Conservation (phyloP, 768 basidiomycete genomes). For the Boletus edulis region DNA sequence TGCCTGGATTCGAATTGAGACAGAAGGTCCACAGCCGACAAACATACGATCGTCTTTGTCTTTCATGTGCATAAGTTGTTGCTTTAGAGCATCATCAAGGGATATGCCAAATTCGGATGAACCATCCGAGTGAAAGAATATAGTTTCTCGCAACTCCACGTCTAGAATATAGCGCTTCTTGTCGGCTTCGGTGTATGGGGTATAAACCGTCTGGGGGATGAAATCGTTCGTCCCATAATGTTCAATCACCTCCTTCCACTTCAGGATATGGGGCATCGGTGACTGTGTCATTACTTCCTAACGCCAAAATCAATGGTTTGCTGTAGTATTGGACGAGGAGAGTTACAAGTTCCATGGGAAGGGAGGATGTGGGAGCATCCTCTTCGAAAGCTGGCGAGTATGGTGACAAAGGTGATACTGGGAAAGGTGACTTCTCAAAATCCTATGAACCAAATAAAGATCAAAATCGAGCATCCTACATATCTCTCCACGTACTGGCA, state of each 20-base stretch:
- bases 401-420: constrained; percentile 10
- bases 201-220: constrained; percentile 70
- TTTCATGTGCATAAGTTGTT: constrained; percentile 51
- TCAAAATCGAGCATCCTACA: not conserved
- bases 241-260: constrained; percentile 24
- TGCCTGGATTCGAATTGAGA: constrained; percentile 77
- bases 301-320: not conserved
- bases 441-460: constrained; percentile 8
- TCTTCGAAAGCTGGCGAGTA: constrained; percentile 1
- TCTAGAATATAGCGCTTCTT: constrained; percentile 75
- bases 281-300: constrained; percentile 23
- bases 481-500: constrained; percentile 10
- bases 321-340: not conserved
- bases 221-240: constrained; percentile 42
- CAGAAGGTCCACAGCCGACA: constrained; percentile 69
- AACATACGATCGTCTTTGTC: constrained; percentile 68
- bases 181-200: constrained; percentile 76
- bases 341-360: constrained; percentile 12
- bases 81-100: constrained; percentile 61
- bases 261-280: constrained; percentile 24
- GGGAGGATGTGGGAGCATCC: not conserved
- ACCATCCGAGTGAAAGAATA: constrained; percentile 56
- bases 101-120: constrained; percentile 60
- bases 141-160: constrained; percentile 58
- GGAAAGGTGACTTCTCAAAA: constrained; percentile 6